Evolutionary conservation across 768 basidiomycete species (phyloP).

Genomic region (Boletus patriciae): DNA sequence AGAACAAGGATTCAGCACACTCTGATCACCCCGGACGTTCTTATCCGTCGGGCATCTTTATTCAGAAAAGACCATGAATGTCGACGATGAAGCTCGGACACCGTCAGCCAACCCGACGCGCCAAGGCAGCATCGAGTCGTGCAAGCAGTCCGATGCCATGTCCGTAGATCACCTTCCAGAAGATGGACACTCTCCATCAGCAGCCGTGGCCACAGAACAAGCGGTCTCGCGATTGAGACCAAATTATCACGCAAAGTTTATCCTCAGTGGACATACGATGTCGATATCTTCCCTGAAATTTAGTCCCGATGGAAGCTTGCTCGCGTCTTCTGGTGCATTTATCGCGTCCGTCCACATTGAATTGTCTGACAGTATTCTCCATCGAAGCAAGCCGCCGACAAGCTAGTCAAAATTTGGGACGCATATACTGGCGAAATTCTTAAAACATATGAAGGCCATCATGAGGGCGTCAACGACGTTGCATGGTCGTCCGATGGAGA

Average conservation of each 20-base stretch:
- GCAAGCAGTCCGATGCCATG: constrained; percentile 9
- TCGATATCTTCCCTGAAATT: constrained; percentile 87
- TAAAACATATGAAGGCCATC: constrained; percentile 71
- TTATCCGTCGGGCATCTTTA: not conserved
- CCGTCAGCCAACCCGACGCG: not conserved
- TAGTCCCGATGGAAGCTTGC: constrained; percentile 75
- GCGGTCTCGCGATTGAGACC: constrained; percentile 30
- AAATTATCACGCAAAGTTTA: constrained; percentile 59
- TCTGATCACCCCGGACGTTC: not conserved
- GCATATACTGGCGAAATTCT: constrained; percentile 68
- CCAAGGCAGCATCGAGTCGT: constrained; percentile 4
- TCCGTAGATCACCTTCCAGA: constrained; percentile 5
- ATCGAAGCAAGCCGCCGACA: constrained; percentile 76
- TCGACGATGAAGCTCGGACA: constrained; percentile 6
- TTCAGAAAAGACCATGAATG: constrained; percentile 14
- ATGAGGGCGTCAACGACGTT: constrained; percentile 84
- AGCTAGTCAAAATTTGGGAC: constrained; percentile 80
- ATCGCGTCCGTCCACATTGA: constrained; percentile 3
- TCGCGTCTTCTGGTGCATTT: constrained; percentile 82
- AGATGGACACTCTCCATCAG: not conserved
- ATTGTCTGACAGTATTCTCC: constrained; percentile 23
- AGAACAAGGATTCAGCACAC: not conserved
- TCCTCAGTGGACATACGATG: constrained; percentile 78
- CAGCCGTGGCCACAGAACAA: constrained; percentile 2
- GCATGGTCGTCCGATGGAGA: constrained; percentile 85